phyloP scores from a whole-genome alignment of 176 grass and related monocot species.

The Rhipidocladum racemiflorum region DNA sequence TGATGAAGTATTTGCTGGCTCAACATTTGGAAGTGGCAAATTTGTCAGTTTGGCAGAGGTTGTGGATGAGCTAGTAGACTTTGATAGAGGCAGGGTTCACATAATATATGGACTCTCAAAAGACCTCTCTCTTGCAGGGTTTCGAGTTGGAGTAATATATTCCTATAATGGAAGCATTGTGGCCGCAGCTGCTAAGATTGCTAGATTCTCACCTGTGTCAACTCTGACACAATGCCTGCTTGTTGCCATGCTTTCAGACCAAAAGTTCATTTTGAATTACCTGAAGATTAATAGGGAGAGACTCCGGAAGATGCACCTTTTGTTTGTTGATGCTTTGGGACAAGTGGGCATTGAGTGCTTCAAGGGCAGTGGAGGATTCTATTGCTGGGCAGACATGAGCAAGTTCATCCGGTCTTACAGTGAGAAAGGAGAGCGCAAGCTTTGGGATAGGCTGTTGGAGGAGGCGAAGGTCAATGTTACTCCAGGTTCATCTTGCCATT shows the following conservation, averaged over 20 bases:
- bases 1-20: constrained; percentile 96
- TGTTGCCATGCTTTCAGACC: constrained; percentile 82
- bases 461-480: constrained; percentile 80
- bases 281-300: constrained; percentile 56
- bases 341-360: constrained; percentile 78
- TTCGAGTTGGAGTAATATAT: constrained; percentile 79
- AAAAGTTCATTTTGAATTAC: constrained; percentile 70
- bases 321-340: constrained; percentile 61
- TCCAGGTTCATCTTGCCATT: constrained; percentile 92
- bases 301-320: constrained; percentile 46
- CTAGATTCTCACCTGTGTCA: constrained; percentile 88
- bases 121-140: constrained; percentile 75
- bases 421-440: constrained; percentile 79
- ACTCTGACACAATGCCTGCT: constrained; percentile 61
- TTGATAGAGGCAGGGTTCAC: constrained; percentile 87
- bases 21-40: constrained; percentile 53
- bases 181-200: constrained; percentile 68
- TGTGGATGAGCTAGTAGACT: constrained; percentile 54
- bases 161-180: constrained; percentile 77
- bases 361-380: constrained; percentile 85
- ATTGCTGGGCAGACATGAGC: constrained; percentile 97
- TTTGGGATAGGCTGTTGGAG: constrained; percentile 79
- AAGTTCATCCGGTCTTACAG: constrained; percentile 75
- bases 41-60: constrained; percentile 77
- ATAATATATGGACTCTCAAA: constrained; percentile 88